phyloP scores from a whole-genome alignment of 139 green algal genomes.

The Desmodesmus armatus region DNA sequence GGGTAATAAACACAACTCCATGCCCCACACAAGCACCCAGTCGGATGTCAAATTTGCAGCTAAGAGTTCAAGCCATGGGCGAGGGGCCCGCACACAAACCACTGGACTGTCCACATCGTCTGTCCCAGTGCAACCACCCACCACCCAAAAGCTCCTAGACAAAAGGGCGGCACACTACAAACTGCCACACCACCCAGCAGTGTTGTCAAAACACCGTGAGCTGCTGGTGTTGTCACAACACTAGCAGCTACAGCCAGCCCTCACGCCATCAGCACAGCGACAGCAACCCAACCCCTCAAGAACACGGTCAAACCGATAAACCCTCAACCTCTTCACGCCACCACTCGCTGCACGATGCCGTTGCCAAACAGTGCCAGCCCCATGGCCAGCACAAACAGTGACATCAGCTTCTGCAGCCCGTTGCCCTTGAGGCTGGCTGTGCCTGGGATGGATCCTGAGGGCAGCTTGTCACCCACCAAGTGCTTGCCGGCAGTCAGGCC shows the following conservation, averaged over 20 bases:
- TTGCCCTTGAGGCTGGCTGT: not conserved
- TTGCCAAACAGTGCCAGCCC: conserved; percentile 45
- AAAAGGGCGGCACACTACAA: no score
- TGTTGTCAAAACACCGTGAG: no score
- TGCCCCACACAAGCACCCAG: no score
- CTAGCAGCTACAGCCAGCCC: not conserved
- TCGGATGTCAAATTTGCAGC: no score
- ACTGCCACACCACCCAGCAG: no score
- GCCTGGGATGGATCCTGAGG: not conserved
- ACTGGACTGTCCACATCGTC: no score
- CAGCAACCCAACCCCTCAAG: not conserved
- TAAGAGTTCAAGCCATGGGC: no score
- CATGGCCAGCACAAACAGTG: conserved; percentile 27
- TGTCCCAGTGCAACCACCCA: no score
- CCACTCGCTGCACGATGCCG: conserved; percentile 36
- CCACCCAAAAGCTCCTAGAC: no score
- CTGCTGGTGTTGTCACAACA: not conserved
- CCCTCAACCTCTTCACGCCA: conserved; percentile 24
- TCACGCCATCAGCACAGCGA: not conserved
- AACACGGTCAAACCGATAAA: not conserved
- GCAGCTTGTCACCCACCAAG: conserved; percentile 3
- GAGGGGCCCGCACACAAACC: no score
- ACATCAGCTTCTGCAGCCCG: conserved; percentile 9
- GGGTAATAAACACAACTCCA: no score
- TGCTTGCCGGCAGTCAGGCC: conserved; percentile 24